Base-by-base conservation (phyloP, 495 filamentous ascomycete genomes). In the Podospora pseudocomata region DNA sequence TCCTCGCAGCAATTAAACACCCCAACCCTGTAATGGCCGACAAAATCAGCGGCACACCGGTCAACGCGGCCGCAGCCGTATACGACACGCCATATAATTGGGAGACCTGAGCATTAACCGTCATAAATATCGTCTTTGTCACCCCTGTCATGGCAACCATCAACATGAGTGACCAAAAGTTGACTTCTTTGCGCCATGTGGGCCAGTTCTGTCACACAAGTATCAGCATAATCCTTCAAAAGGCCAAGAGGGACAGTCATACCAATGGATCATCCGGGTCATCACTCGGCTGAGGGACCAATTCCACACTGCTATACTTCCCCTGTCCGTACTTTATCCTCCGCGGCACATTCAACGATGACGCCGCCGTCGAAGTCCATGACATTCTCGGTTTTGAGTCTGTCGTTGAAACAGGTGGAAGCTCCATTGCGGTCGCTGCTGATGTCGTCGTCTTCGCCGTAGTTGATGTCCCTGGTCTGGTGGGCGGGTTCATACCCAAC, bases 91-190 rank as follows among this genome's bases (percentile, higher is more conserved):
- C 66, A 62, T 80, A 80, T 28, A 72, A 67, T 30, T 76, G 73
- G 5, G 81, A 77, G 16, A 85, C 67, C 32, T 77, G 77, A 39
- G 76, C 73, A 67, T 82, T 82, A 6, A 82, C 79, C n/a, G 75
- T 82, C 44, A 85, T 68, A 49, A 83, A 79, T 11, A 81, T 77
- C n/a, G 82, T 84, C 74, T 85, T 86, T 72, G 82, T 80, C 4
- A 80, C 78, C 0, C 80, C 78, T 1, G 80, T 74, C 28, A 83
- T 58, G 23, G 79, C 78, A 16, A 80, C 78, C 68, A 78, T 75
- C 59, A 81, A 71, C 15, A 85, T 67, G 7, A 86, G 67, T 2
- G 82, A 76, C 26, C 64, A 68, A 20, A 80, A 79, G 65, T 83
- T 81, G 1, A 82, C 65, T 66, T 85, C 80, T 66, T 84, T 85